These are phyloP conservation scores for Jackrogersella multiformis DNA, from an alignment of 495 filamentous ascomycete genomes.

Conservation along the genomic window DNA sequence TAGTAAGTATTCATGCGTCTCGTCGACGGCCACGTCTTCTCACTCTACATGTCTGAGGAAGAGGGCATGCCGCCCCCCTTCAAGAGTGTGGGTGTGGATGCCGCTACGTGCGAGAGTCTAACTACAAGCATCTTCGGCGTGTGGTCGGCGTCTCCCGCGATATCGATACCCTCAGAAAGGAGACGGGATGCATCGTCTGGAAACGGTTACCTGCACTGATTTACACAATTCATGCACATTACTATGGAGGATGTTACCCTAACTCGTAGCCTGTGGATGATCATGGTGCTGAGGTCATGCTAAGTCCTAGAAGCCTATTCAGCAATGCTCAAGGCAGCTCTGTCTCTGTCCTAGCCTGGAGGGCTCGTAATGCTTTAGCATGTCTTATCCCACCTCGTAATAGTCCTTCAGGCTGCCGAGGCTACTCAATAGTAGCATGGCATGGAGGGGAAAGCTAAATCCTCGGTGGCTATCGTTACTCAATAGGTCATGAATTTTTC, in stretches of 20 bases:
- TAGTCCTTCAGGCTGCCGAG: slow-evolving; percentile 1
- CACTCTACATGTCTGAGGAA: slow-evolving; percentile 22
- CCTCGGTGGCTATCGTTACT: slow-evolving; percentile 15
- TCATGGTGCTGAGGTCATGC: slow-evolving; percentile 3
- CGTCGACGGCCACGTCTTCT: slow-evolving; percentile 36
- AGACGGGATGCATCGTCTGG: background rate
- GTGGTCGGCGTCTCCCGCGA: slow-evolving; percentile 32
- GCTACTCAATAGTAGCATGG: background rate
- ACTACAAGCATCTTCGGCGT: slow-evolving; percentile 31
- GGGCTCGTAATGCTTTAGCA: background rate
- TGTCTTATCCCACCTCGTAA: slow-evolving; percentile 12
- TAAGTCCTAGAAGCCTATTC: background rate
- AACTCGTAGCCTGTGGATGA: slow-evolving; percentile 19
- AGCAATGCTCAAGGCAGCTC: background rate
- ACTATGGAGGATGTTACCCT: slow-evolving; percentile 23
- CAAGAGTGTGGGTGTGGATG: slow-evolving; percentile 33
- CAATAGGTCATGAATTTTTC: slow-evolving; percentile 4
- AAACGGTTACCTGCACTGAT: slow-evolving; percentile 15
- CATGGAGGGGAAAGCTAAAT: slow-evolving; percentile 12
- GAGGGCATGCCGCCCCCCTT: slow-evolving; percentile 7
- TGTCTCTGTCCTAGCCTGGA: background rate
- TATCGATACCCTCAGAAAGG: slow-evolving; percentile 18
- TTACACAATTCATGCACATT: slow-evolving; percentile 30
- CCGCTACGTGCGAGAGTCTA: slow-evolving; percentile 16
- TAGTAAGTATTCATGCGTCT: slow-evolving; percentile 30